Evolutionary conservation across 1,284 basidiomycete species (phyloP), one percentile per base, ranked within the genome.

Genomic region (Trichosporon coremiiforme): DNA sequence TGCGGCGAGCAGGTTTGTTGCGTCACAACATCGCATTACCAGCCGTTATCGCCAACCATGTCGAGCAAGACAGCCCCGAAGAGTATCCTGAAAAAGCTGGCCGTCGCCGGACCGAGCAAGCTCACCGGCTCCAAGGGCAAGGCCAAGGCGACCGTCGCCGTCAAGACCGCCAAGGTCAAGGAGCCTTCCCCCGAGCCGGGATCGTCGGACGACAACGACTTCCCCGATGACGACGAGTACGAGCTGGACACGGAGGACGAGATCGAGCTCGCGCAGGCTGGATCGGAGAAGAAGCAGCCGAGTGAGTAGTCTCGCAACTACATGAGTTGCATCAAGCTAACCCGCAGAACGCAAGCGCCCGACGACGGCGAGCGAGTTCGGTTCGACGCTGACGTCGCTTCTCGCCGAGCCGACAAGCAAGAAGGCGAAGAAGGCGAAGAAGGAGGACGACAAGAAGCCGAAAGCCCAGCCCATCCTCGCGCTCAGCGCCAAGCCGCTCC

Each of bases 351-450:
- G 80, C 66, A 84, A 84, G 75, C 72, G 77, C 47, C 71, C 78
- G 13, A 70, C 79, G 1, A 84, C 82, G 4, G 80, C 81, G 7
- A 76, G 79, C 9, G 75, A 76, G 47, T 84, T 84, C 74, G 83
- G 82, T 25, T 71, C 75, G 6, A 82, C 82, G 4, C 76, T 84
- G 4, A 78, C 82, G 2, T 77, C 78, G 17, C 79, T 84, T 4
- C 75, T 84, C n/a, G 64, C 76, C 50, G 81, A 82, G 68, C 69
- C 75, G 4, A 63, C 74, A n/a, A 71, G 71, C 4, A 74, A 74
- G 70, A 74, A 71, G 22, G 70, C 73, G 4, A 74, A 74, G 70
- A 74, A 71, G 65, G 63, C 70, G n/a, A 75, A 74, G 70, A 41
- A 9, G 33, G 62, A 69, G 47, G 57, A 20, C n/a, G 57, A 38